phyloP scores from a whole-genome alignment of 768 basidiomycete species.

The Suillus variegatus region DNA sequence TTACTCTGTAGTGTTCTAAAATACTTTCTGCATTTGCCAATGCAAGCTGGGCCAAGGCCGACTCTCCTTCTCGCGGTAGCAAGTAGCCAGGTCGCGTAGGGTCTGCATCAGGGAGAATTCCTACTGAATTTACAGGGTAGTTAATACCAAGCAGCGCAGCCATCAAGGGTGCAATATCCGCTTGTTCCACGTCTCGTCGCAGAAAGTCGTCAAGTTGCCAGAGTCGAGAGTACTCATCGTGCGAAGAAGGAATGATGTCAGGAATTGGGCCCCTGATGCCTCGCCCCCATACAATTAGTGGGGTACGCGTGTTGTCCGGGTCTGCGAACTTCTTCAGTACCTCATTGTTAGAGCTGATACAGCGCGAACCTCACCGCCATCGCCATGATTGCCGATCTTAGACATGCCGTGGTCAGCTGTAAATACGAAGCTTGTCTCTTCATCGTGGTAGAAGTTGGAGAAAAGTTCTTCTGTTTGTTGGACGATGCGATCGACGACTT shows the following conservation, averaged over 20 bases:
- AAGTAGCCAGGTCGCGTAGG: slow-evolving; percentile 62
- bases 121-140: slow-evolving; percentile 84
- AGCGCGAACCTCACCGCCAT: slow-evolving; percentile 60
- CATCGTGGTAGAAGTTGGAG: slow-evolving; percentile 62
- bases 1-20: slow-evolving; percentile 74
- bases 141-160: slow-evolving; percentile 67
- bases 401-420: slow-evolving; percentile 94
- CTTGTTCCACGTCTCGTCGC: slow-evolving; percentile 80
- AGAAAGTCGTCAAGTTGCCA: slow-evolving; percentile 63
- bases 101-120: slow-evolving; percentile 77
- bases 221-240: slow-evolving; percentile 66
- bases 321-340: slow-evolving; percentile 44
- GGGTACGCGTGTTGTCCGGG: slow-evolving; percentile 86
- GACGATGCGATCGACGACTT: slow-evolving; percentile 75
- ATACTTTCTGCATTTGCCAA: slow-evolving; percentile 71
- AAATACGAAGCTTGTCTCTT: slow-evolving; percentile 75
- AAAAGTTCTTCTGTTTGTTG: slow-evolving; percentile 63
- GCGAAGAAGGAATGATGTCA: slow-evolving; percentile 54
- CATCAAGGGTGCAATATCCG: slow-evolving; percentile 81
- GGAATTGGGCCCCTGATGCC: slow-evolving; percentile 72
- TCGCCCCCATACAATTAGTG: slow-evolving; percentile 80
- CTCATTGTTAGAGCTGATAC: slow-evolving; percentile 1
- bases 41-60: slow-evolving; percentile 51
- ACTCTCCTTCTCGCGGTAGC: slow-evolving; percentile 44
- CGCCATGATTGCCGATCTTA: slow-evolving; percentile 84